Conservation (phyloP, 345 rosid genomes). For the Eucalyptus sideroxylon region DNA sequence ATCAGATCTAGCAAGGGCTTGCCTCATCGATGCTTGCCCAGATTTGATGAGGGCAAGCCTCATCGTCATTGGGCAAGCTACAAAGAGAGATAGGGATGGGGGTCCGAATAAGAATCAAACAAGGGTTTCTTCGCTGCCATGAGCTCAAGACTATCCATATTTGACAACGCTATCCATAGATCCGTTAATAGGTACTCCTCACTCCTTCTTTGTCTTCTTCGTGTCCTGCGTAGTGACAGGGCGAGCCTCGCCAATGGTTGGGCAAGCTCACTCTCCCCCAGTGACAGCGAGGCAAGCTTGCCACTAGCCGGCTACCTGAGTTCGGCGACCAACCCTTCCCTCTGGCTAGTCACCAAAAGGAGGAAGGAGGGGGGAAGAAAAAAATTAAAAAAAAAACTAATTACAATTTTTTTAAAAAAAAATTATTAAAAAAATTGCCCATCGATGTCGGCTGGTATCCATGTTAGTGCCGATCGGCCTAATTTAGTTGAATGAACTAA, state of each 20-base stretch:
- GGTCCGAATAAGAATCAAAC: no score
- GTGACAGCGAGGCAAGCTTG: rapidly evolving
- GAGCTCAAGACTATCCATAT: rapidly evolving
- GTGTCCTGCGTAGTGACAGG: no score
- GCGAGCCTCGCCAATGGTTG: rapidly evolving
- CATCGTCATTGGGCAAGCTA: no score
- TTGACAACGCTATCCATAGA: neutral
- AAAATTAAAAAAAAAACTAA: no score
- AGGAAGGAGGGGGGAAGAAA: no score
- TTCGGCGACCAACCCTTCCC: rapidly evolving
- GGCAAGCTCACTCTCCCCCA: rapidly evolving
- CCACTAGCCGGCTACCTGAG: rapidly evolving
- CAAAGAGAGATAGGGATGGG: no score
- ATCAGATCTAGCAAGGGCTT: no score
- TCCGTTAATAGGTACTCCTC: rapidly evolving
- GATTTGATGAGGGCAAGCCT: rapidly evolving
- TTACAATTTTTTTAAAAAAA: no score
- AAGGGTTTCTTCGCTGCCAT: rapidly evolving
- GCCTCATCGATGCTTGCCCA: rapidly evolving
- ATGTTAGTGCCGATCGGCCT: rapidly evolving
- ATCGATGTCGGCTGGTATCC: rapidly evolving
- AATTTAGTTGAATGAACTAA: rapidly evolving
- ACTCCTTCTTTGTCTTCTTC: neutral
- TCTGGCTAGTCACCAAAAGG: no score
- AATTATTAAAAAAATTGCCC: rapidly evolving